Evolutionary conservation across 176 grass and related monocot genomes (phyloP), one percentile per base, ranked within the genome.

Genomic region (Pharus latifolius): DNA sequence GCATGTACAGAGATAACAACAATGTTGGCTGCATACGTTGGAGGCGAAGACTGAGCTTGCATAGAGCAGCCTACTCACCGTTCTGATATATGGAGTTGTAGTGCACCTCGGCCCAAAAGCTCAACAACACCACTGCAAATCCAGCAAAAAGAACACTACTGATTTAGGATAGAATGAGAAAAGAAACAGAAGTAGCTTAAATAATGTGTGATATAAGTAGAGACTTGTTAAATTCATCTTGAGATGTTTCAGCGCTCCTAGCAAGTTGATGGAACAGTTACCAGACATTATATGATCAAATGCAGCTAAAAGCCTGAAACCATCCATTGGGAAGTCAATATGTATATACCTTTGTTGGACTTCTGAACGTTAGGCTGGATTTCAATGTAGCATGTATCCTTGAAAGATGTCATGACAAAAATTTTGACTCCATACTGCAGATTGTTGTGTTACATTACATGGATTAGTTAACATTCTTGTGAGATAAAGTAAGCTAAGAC

Each of bases 81-180:
- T 83, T 80, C 83, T 93, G 75, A 72, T 78, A 88, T 71, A 97
- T 97, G 16, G 94, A 97, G 60, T 97, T 97, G 81, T 97, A 97
- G 70, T 97, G 94, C 69, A 97, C 94, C 89, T 97, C 94, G 2
- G 94, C 94, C 94, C 94, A 97, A 72, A 97, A 97, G 80, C 94
- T 97, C 78, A 97, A 78, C 59, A 97, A 83, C 54, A 97, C 63
- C 63, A 97, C 94, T 97, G 78, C 65, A 79, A 49, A 60, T 9
- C 49, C 81, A 50, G 25, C 62, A 67, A 49, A 40, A n/a, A n/a
- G n/a, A n/a, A n/a, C n/a, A n/a, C n/a, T n/a, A n/a, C n/a, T n/a
- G n/a, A n/a, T n/a, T n/a, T n/a, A n/a, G 27, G 23, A 10, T 15
- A 61, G 10, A 58, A 58, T 59, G 50, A 38, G 19, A n/a, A n/a